A percentile compares a stretch with the other conserved stretches of the same genome.
These are phyloP conservation scores for Agrostemma githago DNA, from an alignment of 148 eudicot species.

Conservation along the genomic window DNA sequence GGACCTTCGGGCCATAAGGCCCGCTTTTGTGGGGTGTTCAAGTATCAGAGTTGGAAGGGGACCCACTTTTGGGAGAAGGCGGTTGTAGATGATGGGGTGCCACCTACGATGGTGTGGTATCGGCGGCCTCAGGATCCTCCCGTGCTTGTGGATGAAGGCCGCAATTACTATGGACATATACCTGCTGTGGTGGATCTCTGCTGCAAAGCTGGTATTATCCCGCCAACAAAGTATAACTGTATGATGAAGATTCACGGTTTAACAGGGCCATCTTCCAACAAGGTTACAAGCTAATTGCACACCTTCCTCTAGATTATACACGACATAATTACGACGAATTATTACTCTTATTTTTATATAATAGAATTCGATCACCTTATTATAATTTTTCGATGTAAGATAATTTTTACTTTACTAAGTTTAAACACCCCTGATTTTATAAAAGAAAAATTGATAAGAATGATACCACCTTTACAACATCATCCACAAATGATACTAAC, in stretches of 20 bases:
- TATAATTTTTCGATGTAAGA: too few species aligned
- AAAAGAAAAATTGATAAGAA: too few species aligned
- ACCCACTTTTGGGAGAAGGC: constrained; percentile 80
- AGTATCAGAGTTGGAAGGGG: constrained; percentile 72
- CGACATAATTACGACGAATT: too few species aligned
- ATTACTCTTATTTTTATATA: too few species aligned
- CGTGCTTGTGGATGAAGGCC: constrained; percentile 51
- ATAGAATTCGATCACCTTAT: too few species aligned
- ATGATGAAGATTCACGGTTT: constrained; percentile 85
- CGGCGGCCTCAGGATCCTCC: constrained; percentile 78
- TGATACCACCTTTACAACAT: too few species aligned
- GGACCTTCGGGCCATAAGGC: constrained; percentile 96
- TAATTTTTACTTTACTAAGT: too few species aligned
- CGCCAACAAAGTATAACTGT: constrained; percentile 52
- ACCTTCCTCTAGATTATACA: background rate
- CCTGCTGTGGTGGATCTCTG: constrained; percentile 94
- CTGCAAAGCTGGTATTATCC: constrained; percentile 53
- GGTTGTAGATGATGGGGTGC: constrained; percentile 72
- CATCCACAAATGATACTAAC: too few species aligned
- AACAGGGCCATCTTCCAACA: constrained; percentile 29
- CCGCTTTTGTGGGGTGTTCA: constrained; percentile 85
- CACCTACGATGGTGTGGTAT: constrained; percentile 65
- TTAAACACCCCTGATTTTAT: too few species aligned
- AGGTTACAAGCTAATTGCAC: constrained; percentile 15
- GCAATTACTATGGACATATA: constrained; percentile 78